Conservation (phyloP, 2,329 filamentous ascomycete genomes). For the Arthrobotrys entomopaga region DNA sequence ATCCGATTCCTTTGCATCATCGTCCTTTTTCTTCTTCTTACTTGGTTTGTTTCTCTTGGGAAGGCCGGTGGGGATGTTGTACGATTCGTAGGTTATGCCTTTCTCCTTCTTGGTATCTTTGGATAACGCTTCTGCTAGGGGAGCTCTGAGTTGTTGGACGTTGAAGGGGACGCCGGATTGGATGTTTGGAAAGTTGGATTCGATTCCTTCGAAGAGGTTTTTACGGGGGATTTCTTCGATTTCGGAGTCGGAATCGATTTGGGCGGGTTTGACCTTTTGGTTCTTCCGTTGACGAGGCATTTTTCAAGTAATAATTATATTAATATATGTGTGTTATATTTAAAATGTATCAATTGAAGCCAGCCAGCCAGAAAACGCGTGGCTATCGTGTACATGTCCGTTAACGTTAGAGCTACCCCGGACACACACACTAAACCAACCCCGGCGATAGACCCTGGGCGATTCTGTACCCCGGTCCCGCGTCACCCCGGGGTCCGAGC, state of each 20-base stretch:
- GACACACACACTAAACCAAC: no score
- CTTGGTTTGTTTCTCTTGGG: constrained; percentile 18
- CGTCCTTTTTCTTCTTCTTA: not conserved
- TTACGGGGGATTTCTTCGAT: constrained; percentile 64
- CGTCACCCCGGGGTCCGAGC: constrained; percentile 32
- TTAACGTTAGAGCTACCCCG: constrained; percentile 33
- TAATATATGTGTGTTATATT: not conserved
- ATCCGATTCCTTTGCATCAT: constrained; percentile 55
- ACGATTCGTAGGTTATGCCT: constrained; percentile 59
- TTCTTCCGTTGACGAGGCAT: constrained; percentile 53
- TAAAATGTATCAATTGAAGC: not conserved
- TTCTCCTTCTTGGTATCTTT: constrained; percentile 59
- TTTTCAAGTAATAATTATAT: not conserved
- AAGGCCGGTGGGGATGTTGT: constrained; percentile 41
- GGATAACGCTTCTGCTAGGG: constrained; percentile 65
- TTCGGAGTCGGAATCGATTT: constrained; percentile 60
- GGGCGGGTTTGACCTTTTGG: constrained; percentile 61
- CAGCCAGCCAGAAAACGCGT: constrained; percentile 1
- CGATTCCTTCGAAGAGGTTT: constrained; percentile 78
- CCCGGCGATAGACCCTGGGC: constrained; percentile 4
- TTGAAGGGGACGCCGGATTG: constrained; percentile 43
- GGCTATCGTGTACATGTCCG: not conserved
- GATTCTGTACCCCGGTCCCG: not conserved
- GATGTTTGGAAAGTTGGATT: constrained; percentile 65
- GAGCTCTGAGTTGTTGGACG: constrained; percentile 62